Conservation (phyloP, 768 basidiomycete species). For the Mycena crocata region DNA sequence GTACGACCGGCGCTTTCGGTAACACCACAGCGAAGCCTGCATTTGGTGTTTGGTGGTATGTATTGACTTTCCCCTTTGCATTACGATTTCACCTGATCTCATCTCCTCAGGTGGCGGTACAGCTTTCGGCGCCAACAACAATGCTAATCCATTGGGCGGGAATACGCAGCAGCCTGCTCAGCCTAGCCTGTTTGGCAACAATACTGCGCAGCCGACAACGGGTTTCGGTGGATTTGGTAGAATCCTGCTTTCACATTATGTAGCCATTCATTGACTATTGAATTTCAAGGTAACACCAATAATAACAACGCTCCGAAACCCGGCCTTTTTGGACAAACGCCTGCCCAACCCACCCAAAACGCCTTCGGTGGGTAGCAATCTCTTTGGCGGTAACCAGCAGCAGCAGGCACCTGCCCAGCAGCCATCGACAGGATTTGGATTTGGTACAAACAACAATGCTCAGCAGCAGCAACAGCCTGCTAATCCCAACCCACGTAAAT, state of each 20-base stretch:
- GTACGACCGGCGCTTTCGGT: slow-evolving; percentile 48
- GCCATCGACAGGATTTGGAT: slow-evolving; percentile 43
- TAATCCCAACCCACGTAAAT: slow-evolving; percentile 48
- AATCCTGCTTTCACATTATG: neutral
- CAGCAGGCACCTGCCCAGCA: slow-evolving; percentile 49
- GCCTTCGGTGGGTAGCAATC: slow-evolving; percentile 55
- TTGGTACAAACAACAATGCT: slow-evolving; percentile 37
- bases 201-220: slow-evolving; percentile 19
- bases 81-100: neutral
- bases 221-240: slow-evolving; percentile 25
- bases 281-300: slow-evolving; percentile 42
- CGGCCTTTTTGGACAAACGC: slow-evolving; percentile 57
- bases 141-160: slow-evolving; percentile 23
- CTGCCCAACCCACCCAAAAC: slow-evolving; percentile 53
- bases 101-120: neutral
- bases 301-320: slow-evolving; percentile 54
- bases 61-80: neutral
- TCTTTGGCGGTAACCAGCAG: slow-evolving; percentile 45
- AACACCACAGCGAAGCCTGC: slow-evolving; percentile 41
- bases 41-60: slow-evolving; percentile 55
- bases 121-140: slow-evolving; percentile 27
- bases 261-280: slow-evolving; percentile 43
- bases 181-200: slow-evolving; percentile 19
- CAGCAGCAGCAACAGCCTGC: slow-evolving; percentile 55
- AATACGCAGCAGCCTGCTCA: slow-evolving; percentile 25